Percentiles rank a stretch among this genome's conserved stretches.
phyloP scores from a whole-genome alignment of 305 asterid genomes.

The Vinca major region DNA sequence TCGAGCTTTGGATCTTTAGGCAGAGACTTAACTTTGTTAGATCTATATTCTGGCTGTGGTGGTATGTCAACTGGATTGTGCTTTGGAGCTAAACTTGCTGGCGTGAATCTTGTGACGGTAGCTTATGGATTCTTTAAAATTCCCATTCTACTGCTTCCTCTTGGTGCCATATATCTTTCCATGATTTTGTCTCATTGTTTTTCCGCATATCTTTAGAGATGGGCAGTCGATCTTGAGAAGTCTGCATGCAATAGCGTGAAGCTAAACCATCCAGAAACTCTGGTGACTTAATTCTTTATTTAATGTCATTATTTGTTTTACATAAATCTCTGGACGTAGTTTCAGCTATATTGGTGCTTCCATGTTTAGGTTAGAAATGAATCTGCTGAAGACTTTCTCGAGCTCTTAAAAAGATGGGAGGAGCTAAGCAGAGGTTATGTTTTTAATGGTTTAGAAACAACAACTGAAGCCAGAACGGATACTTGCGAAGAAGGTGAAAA shows the following conservation, averaged over 20 bases:
- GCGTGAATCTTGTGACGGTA: conserved; percentile 63
- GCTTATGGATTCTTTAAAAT: not conserved
- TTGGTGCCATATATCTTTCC: not conserved
- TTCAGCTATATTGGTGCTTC: not conserved
- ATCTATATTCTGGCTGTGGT: conserved; percentile 81
- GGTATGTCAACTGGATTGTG: conserved; percentile 86
- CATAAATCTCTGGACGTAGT: not conserved
- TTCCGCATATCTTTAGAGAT: conserved; percentile 38
- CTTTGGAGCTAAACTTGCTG: conserved; percentile 59
- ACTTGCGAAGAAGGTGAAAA: conserved; percentile 12
- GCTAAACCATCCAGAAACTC: conserved; percentile 67
- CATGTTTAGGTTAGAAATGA: conserved; percentile 58
- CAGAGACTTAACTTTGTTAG: conserved; percentile 50
- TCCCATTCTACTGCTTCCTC: not conserved
- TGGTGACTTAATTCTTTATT: conserved; percentile 27
- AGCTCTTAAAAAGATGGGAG: conserved; percentile 69
- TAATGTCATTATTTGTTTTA: not conserved
- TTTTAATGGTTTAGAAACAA: conserved; percentile 19
- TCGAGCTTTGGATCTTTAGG: conserved; percentile 24
- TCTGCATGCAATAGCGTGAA: conserved; percentile 75
- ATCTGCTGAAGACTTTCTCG: conserved; percentile 61
- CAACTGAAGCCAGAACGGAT: conserved; percentile 6
- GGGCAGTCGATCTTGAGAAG: conserved; percentile 69
- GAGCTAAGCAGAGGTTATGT: conserved; percentile 37
- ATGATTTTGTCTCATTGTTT: conserved; percentile 6